phyloP scores from a whole-genome alignment of 2,329 filamentous ascomycete genomes.

The Biscogniauxia marginata region DNA sequence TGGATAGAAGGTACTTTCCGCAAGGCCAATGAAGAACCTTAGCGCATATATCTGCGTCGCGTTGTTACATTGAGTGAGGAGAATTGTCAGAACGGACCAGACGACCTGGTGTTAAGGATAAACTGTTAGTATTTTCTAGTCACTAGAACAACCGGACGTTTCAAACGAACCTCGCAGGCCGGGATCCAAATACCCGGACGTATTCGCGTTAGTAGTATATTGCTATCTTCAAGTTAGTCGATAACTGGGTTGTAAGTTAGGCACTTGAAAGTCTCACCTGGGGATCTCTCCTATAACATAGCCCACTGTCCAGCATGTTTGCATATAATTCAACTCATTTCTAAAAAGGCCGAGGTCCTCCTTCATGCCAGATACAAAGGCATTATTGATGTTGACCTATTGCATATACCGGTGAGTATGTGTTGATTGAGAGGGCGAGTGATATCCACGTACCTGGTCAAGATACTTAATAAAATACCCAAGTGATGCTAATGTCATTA shows the following conservation, averaged over 20 bases:
- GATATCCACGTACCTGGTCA: not conserved
- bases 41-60: conserved; percentile 26
- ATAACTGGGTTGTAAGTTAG: conserved; percentile 6
- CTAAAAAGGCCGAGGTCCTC: conserved; percentile 5
- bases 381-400: conserved; percentile 8
- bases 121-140: no score
- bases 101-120: not conserved
- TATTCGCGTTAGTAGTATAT: not conserved
- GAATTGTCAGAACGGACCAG: not conserved
- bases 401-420: not conserved
- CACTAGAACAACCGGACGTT: not conserved
- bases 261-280: conserved; percentile 15
- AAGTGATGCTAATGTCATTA: not conserved
- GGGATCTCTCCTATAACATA: conserved; percentile 7
- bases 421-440: not conserved
- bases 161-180: not conserved
- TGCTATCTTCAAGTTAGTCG: conserved; percentile 3
- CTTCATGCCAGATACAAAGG: conserved; percentile 7
- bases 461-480: not conserved
- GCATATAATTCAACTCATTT: not conserved
- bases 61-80: conserved; percentile 16
- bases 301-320: not conserved
- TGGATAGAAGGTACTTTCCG: conserved; percentile 15
- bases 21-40: conserved; percentile 30
- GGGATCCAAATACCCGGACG: not conserved